Evolutionary conservation across 371 early-diverging fungal genomes (phyloP).

Genomic region (Synchytrium microbalum): DNA sequence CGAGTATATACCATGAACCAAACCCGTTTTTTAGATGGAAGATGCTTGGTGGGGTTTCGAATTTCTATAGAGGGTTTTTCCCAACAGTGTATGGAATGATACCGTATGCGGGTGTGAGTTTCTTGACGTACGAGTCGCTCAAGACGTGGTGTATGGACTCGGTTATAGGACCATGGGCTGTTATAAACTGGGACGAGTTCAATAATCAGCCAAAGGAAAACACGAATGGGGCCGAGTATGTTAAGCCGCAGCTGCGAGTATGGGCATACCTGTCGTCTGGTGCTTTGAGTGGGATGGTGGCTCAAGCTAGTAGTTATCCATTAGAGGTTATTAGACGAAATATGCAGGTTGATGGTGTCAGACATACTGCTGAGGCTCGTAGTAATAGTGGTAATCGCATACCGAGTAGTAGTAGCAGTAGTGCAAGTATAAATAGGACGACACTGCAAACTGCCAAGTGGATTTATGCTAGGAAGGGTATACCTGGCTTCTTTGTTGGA

Average conservation of each 20-base stretch:
- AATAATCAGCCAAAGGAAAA: background rate
- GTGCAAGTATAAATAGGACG: constrained; percentile 22
- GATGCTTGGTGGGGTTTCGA: constrained; percentile 41
- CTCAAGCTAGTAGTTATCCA: constrained; percentile 84
- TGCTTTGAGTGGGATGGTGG: constrained; percentile 71
- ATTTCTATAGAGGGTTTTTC: constrained; percentile 89
- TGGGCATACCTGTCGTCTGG: constrained; percentile 76
- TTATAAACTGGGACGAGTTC: background rate
- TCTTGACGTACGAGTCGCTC: constrained; percentile 63
- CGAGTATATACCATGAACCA: constrained; percentile 33
- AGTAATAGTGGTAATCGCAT: background rate
- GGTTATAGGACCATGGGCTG: background rate
- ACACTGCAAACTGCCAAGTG: constrained; percentile 49
- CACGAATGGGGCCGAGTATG: background rate
- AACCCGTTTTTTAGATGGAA: constrained; percentile 27
- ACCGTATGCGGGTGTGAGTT: constrained; percentile 92
- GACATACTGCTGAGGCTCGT: background rate
- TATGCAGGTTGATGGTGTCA: constrained; percentile 65
- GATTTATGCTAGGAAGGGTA: constrained; percentile 58
- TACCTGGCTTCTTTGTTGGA: constrained; percentile 85
- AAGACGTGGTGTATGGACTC: constrained; percentile 13
- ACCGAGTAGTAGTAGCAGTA: too few species aligned
- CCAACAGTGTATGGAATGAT: constrained; percentile 89
- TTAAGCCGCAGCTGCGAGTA: constrained; percentile 39
- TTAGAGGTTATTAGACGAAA: constrained; percentile 83